Evolutionary conservation across 306 rosid genomes (phyloP).

Genomic region (Styphnolobium japonicum): DNA sequence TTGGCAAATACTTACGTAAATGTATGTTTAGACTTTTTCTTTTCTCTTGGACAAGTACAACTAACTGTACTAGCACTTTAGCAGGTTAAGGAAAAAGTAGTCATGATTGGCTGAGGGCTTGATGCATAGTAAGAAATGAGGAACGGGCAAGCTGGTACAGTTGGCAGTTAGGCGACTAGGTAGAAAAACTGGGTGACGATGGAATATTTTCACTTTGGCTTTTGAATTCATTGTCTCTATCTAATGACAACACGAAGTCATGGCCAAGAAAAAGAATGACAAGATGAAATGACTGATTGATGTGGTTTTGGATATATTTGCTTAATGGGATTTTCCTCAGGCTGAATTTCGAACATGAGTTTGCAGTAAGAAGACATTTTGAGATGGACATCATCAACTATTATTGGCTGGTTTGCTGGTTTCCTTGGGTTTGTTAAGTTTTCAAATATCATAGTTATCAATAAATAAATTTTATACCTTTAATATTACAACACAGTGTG

Average conservation of each 20-base stretch:
- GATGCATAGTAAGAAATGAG: not conserved
- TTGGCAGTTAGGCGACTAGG: too few species aligned
- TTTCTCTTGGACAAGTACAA: not conserved
- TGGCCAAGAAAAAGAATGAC: too few species aligned
- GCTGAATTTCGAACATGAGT: conserved; percentile 29
- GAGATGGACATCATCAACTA: conserved; percentile 5
- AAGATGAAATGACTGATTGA: conserved; percentile 25
- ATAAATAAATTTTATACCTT: too few species aligned
- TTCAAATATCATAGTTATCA: not conserved
- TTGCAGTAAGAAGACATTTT: not conserved
- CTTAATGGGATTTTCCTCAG: not conserved
- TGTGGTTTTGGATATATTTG: not conserved
- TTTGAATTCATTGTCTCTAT: not conserved
- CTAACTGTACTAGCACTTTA: not conserved
- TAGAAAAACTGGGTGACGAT: not conserved
- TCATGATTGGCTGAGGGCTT: not conserved
- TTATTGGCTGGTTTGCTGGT: not conserved
- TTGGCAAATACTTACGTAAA: too few species aligned
- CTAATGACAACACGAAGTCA: not conserved
- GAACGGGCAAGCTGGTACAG: not conserved
- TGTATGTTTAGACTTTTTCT: too few species aligned
- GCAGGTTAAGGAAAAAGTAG: not conserved
- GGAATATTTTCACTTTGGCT: not conserved
- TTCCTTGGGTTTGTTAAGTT: not conserved
- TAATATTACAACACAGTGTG: too few species aligned